Percentiles rank a stretch among this genome's conserved stretches.
These are phyloP conservation scores for Xylaria bambusicola DNA, from an alignment of 495 filamentous ascomycete species.

Conservation along the genomic window DNA sequence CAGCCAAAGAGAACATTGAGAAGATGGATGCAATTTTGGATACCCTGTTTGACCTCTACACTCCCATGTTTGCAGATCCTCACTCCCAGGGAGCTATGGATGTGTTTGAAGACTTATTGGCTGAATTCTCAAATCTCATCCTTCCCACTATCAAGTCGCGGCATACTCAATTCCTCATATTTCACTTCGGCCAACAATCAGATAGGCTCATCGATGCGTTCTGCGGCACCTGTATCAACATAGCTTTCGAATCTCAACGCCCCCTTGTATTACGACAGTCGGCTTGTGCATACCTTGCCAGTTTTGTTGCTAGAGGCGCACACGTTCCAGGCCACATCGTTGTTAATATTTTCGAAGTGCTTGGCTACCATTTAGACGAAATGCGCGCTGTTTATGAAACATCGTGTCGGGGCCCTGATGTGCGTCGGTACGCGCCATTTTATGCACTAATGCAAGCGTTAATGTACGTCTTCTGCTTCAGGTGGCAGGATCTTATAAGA, in stretches of 20 bases:
- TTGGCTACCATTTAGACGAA: constrained; percentile 70
- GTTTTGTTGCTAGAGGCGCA: constrained; percentile 85
- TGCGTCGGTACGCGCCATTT: constrained; percentile 77
- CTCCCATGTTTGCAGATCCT: constrained; percentile 62
- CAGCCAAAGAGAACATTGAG: constrained; percentile 75
- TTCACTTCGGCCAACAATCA: constrained; percentile 84
- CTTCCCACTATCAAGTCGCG: constrained; percentile 85
- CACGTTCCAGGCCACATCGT: constrained; percentile 75
- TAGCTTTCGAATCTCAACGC: constrained; percentile 51
- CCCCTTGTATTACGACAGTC: constrained; percentile 74
- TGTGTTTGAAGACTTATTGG: constrained; percentile 70
- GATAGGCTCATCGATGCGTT: constrained; percentile 76
- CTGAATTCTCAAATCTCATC: constrained; percentile 81
- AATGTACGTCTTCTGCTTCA: constrained; percentile 97
- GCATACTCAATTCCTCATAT: constrained; percentile 87
- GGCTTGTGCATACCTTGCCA: constrained; percentile 88
- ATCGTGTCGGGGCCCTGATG: constrained; percentile 78
- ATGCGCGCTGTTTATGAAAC: constrained; percentile 64
- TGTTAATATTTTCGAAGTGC: constrained; percentile 71
- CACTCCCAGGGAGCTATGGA: constrained; percentile 49
- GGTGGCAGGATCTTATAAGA: constrained; percentile 84
- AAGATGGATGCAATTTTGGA: constrained; percentile 95
- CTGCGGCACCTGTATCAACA: constrained; percentile 67
- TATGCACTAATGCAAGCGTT: constrained; percentile 88
- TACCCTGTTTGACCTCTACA: constrained; percentile 80